A percentile compares a stretch with the other conserved stretches of the same genome.
Evolutionary conservation across 192 early-diverging fungal genomes (phyloP).

Genomic region (Rhizophagus prolifer): DNA sequence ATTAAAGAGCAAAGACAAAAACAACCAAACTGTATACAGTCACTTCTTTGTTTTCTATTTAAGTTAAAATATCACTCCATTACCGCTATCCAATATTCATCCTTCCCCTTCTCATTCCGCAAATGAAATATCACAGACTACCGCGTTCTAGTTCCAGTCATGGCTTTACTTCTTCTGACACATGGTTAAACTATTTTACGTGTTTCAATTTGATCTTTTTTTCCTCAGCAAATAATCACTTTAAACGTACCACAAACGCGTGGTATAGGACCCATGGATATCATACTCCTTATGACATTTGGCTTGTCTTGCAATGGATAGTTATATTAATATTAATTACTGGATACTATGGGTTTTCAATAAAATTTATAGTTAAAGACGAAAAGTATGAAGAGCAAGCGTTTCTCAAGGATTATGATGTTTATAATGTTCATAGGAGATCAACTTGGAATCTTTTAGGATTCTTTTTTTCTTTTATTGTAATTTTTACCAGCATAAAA

Average conservation of each 20-base stretch:
- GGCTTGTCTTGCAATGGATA: conserved; percentile 16
- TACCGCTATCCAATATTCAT: background rate
- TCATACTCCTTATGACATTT: conserved; percentile 19
- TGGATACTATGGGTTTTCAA: conserved; percentile 5
- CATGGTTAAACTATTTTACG: background rate
- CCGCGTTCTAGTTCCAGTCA: background rate
- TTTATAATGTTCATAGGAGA: background rate
- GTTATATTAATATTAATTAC: background rate
- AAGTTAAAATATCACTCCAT: background rate
- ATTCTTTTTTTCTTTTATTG: conserved; percentile 7
- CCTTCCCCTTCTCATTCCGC: background rate
- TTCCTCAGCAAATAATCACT: background rate
- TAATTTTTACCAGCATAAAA: conserved; percentile 8
- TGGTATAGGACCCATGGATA: conserved; percentile 22
- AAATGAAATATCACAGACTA: background rate
- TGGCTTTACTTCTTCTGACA: background rate
- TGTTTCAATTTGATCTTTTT: background rate
- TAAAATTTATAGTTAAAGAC: conserved; percentile 8
- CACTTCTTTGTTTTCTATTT: background rate
- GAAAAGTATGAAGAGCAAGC: background rate
- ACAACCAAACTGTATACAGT: background rate
- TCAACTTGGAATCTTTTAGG: conserved; percentile 11
- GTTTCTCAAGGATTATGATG: background rate
- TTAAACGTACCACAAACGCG: conserved; percentile 10
- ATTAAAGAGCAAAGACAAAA: background rate